Evolutionary conservation across 257 asterid species (phyloP), one percentile per base, ranked within the genome.

Genomic region (Capsicum pubescens): DNA sequence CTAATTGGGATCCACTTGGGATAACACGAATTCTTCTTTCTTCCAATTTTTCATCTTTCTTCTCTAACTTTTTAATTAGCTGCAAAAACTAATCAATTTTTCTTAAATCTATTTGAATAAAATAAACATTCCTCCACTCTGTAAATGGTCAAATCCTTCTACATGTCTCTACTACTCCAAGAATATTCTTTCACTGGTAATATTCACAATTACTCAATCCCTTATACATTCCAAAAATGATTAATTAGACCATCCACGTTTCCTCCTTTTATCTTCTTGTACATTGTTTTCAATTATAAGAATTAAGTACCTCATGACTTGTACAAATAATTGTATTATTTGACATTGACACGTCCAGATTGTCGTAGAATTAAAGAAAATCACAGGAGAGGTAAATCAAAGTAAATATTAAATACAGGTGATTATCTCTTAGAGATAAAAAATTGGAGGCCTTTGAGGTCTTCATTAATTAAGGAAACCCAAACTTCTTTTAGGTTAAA

Each of bases 1-100:
- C 15, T 48, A 82, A 52, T 50, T 66, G 13, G 56, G 79, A 61
- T 81, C 79, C 84, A 82, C 84, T 82, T 82, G 79, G 39, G 36
- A 66, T 82, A 32, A 66, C 79, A 48, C 72, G 66, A 48, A 50
- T 50, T 56, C 35, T 50, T 50, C 44, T 4, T 4, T 39, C 3
- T 4, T 3, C 44, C 44, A 48, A 50, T 50, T 56, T 17, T 50
- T 64, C 79, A 3, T n/a, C 61, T 9, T n/a, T 26, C 32, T n/a
- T 60, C 79, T 82, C 55, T 63, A 39, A 44, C 42, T 11, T 46
- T 12, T 14, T 35, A 42, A 57, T 39, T 48, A 46, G 80, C 80
- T 72, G 80, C 13, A 48, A 72, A 72, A 46, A 46, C 57, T 71
- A 17, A 42, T 32, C 4, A 15, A 42, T 1, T 13, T 54, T 80